phyloP scores from a whole-genome alignment of 2,329 filamentous ascomycete genomes.

The Neospermospora avenae region DNA sequence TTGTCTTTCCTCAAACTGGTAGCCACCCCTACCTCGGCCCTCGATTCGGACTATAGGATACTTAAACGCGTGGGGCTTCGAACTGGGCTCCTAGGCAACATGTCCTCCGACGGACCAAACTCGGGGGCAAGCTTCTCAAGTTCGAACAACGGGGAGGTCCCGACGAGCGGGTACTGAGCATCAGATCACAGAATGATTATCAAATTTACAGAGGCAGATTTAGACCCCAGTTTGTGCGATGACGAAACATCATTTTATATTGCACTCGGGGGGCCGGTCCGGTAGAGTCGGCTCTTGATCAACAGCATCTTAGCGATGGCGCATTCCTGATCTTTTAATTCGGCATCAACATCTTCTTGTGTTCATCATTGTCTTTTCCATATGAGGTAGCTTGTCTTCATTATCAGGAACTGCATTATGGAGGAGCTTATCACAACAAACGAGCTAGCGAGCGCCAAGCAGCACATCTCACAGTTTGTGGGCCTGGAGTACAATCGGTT shows the following conservation, averaged over 20 bases:
- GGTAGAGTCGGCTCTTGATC: slow-evolving; percentile 20
- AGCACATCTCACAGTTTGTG: background rate
- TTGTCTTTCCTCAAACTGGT: slow-evolving; percentile 72
- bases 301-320: slow-evolving; percentile 27
- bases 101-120: slow-evolving; percentile 11
- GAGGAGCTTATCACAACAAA: slow-evolving; percentile 6
- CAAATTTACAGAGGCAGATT: too few relatives aligned
- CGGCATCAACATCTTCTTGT: background rate
- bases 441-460: slow-evolving; percentile 10
- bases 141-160: slow-evolving; percentile 15
- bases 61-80: slow-evolving; percentile 44
- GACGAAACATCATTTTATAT: slow-evolving; percentile 26
- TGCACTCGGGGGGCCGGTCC: slow-evolving; percentile 20
- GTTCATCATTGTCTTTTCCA: background rate
- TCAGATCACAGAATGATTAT: background rate
- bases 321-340: slow-evolving; percentile 6
- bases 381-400: background rate
- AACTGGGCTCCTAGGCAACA: slow-evolving; percentile 16
- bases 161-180: slow-evolving; percentile 15
- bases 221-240: slow-evolving; percentile 20
- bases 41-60: slow-evolving; percentile 72
- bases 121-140: slow-evolving; percentile 23
- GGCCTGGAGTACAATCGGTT: background rate
- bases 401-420: background rate
- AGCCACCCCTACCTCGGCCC: slow-evolving; percentile 69